Conservation (phyloP, 257 asterid genomes). For the Solanum okadae region DNA sequence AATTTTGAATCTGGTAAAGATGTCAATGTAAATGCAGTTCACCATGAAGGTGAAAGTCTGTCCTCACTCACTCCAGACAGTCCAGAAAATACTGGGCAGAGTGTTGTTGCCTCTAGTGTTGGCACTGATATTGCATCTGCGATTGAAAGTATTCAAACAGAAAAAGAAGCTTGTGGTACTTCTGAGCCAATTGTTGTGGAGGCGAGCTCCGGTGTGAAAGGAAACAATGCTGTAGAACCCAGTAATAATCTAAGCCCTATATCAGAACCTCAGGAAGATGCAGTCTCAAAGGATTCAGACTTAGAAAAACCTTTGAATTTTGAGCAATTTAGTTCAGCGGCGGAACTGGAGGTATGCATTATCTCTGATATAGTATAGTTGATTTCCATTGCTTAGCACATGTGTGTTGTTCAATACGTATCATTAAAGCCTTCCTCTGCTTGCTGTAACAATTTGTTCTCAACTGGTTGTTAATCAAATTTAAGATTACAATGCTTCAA, state of each 20-base stretch:
- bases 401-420: neutral
- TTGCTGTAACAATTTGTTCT: neutral
- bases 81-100: conserved; percentile 11
- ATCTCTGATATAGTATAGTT: neutral
- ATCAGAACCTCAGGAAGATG: conserved; percentile 21
- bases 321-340: conserved; percentile 50
- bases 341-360: conserved; percentile 50
- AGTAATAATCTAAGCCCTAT: conserved; percentile 4
- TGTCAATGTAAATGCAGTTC: neutral
- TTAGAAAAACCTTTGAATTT: conserved; percentile 40
- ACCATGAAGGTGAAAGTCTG: neutral
- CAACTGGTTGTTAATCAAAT: neutral
- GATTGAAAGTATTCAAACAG: neutral
- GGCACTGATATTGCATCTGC: conserved; percentile 3
- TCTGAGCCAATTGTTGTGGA: conserved; percentile 14
- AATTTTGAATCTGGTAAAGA: conserved; percentile 12
- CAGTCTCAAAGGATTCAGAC: conserved; percentile 13
- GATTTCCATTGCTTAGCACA: neutral
- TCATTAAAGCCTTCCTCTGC: neutral
- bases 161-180: conserved; percentile 11
- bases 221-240: conserved; percentile 9
- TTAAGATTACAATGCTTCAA: neutral
- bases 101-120: neutral
- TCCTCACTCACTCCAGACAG: neutral
- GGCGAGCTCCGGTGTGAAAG: conserved; percentile 24